Evolutionary conservation across 352 stramenopile species (phyloP).

Genomic region (Phytopythium ostracodes): DNA sequence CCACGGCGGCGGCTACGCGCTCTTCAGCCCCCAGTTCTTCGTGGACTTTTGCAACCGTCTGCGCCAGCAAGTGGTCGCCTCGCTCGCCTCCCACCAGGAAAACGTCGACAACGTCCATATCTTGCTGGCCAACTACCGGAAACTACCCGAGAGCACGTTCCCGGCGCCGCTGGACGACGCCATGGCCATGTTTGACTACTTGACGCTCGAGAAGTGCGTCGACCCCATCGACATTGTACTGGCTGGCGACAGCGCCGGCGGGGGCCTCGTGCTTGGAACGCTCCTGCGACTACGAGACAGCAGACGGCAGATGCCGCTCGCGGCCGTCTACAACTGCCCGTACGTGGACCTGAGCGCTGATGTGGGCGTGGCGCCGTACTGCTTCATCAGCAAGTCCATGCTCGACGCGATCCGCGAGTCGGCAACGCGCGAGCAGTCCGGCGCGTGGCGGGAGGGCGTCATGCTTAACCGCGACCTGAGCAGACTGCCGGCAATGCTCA

Average conservation of each 20-base stretch:
- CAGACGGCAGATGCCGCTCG: slow-evolving; percentile 20
- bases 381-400: slow-evolving; percentile 43
- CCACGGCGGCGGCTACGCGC: slow-evolving; percentile 53
- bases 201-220: slow-evolving; percentile 24
- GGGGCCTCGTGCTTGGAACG: slow-evolving; percentile 36
- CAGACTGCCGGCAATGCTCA: slow-evolving; percentile 34
- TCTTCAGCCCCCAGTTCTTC: slow-evolving; percentile 52
- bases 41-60: slow-evolving; percentile 41
- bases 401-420: slow-evolving; percentile 26
- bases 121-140: slow-evolving; percentile 72
- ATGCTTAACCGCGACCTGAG: slow-evolving; percentile 37
- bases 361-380: slow-evolving; percentile 30
- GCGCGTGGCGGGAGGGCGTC: slow-evolving; percentile 30
- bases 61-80: slow-evolving; percentile 13
- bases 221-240: slow-evolving; percentile 29
- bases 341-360: slow-evolving; percentile 39
- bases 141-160: slow-evolving; percentile 39
- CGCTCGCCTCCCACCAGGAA: background rate
- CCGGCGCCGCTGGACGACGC: slow-evolving; percentile 44
- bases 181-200: slow-evolving; percentile 39
- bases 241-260: slow-evolving; percentile 51
- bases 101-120: slow-evolving; percentile 26
- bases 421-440: background rate
- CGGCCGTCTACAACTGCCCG: slow-evolving; percentile 38
- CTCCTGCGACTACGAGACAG: slow-evolving; percentile 32